Conservation (phyloP, 2,329 filamentous ascomycete species). For the Verticillium nubilum region DNA sequence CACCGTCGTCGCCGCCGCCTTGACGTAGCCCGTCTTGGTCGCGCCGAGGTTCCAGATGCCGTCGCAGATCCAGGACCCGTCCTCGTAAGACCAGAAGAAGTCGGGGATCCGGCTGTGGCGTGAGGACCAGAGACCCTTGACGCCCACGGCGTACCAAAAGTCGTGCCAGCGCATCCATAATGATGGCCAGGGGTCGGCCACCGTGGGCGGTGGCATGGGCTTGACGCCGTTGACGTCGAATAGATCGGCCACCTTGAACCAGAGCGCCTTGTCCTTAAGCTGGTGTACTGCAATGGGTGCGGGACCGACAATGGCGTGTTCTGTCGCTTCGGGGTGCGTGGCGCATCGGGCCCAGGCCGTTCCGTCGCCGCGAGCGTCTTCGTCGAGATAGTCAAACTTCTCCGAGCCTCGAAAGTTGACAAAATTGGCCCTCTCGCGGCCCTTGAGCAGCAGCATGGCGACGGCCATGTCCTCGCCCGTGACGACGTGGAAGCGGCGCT, state of each 20-base stretch:
- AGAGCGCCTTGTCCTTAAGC: conserved; percentile 19
- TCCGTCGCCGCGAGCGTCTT: conserved; percentile 19
- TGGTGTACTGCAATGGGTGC: conserved; percentile 20
- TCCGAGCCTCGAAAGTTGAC: conserved; percentile 22
- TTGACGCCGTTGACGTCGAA: conserved; percentile 22
- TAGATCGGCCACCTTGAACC: conserved; percentile 21
- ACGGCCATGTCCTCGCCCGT: conserved; percentile 24
- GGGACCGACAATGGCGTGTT: conserved; percentile 17
- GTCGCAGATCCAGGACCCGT: conserved; percentile 18
- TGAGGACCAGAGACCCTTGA: conserved; percentile 12
- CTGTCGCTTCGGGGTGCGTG: conserved; percentile 16
- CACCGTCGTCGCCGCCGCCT: background rate
- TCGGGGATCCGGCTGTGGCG: conserved; percentile 18
- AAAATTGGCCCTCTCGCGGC: conserved; percentile 16
- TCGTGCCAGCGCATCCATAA: conserved; percentile 14
- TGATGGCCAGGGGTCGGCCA: background rate
- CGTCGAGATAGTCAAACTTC: conserved; percentile 24
- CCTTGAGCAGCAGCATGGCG: conserved; percentile 21
- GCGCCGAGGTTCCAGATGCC: conserved; percentile 18
- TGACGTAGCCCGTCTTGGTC: conserved; percentile 13
- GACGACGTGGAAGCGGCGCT: conserved; percentile 17
- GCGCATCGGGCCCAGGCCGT: conserved; percentile 20
- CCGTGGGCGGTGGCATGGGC: conserved; percentile 1
- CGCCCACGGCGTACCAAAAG: conserved; percentile 15
- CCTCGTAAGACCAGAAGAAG: conserved; percentile 12